These are phyloP conservation scores for Microbotryum intermedium DNA, from an alignment of 1,284 basidiomycete species.

Conservation along the genomic window DNA sequence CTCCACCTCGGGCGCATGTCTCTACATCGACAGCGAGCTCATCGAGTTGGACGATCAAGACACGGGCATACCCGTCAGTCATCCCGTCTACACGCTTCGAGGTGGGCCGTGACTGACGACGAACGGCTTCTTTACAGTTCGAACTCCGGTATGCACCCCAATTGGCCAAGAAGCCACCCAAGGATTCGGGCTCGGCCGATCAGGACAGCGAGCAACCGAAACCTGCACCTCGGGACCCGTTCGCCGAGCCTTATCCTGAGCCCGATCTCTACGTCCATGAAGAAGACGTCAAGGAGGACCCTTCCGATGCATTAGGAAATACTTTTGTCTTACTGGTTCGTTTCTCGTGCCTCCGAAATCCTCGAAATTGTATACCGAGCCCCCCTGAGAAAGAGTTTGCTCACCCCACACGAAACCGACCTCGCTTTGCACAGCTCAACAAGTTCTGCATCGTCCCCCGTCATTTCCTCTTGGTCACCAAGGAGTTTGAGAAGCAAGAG, in stretches of 20 bases:
- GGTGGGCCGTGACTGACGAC: background rate
- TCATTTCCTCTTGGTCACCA: constrained; percentile 35
- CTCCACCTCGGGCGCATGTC: background rate
- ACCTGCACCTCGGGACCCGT: constrained; percentile 12
- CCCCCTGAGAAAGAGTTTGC: background rate
- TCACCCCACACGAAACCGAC: background rate
- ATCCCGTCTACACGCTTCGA: background rate
- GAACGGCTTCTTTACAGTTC: constrained; percentile 9
- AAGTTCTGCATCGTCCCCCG: constrained; percentile 35
- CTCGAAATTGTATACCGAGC: too few relatives aligned
- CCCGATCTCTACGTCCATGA: constrained; percentile 22
- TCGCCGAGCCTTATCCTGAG: constrained; percentile 22
- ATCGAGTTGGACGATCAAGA: constrained; percentile 23
- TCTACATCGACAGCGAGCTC: constrained; percentile 21
- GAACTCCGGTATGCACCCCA: constrained; percentile 27
- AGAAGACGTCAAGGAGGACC: constrained; percentile 24
- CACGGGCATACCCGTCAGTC: constrained; percentile 22
- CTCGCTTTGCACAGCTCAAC: constrained; percentile 25
- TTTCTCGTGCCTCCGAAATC: background rate
- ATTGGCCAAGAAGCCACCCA: constrained; percentile 26
- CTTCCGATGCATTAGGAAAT: constrained; percentile 17
- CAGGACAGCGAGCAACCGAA: background rate
- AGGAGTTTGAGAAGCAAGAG: constrained; percentile 31
- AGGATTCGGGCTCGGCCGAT: background rate
- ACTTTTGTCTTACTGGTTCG: constrained; percentile 20